phyloP scores from a whole-genome alignment of 768 basidiomycete species.

The Royoungia palumana region DNA sequence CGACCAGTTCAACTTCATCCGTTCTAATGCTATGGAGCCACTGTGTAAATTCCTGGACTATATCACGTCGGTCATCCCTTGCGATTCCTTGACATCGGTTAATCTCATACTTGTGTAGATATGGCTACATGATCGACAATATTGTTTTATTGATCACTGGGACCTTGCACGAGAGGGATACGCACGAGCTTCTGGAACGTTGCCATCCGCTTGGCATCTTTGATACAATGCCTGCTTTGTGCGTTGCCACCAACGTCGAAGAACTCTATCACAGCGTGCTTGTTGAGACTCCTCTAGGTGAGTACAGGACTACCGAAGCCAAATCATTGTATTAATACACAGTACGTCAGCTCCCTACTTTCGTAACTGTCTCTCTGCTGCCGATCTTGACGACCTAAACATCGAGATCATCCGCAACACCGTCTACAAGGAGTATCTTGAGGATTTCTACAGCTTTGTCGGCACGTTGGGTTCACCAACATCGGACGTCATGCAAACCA shows the following conservation, averaged over 20 bases:
- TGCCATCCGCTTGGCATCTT: conserved; percentile 97
- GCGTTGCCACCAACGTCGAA: conserved; percentile 97
- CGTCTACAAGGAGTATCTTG: conserved; percentile 97
- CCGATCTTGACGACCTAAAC: conserved; percentile 97
- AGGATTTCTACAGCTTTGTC: conserved; percentile 91
- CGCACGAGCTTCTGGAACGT: conserved; percentile 91
- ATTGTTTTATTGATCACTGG: conserved; percentile 96
- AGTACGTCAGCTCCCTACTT: conserved; percentile 79
- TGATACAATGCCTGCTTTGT: conserved; percentile 98
- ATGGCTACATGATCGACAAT: conserved; percentile 99
- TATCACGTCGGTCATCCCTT: conserved; percentile 72
- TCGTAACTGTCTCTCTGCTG: conserved; percentile 89
- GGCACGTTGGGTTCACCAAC: conserved; percentile 80
- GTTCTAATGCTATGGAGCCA: conserved; percentile 88
- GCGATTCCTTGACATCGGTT: conserved; percentile 1
- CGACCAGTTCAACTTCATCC: conserved; percentile 94
- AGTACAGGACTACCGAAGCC: conserved; percentile 26
- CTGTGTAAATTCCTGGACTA: conserved; percentile 94
- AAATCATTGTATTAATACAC: conserved; percentile 2
- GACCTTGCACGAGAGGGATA: conserved; percentile 94
- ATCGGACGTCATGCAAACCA: conserved; percentile 85
- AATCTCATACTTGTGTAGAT: conserved; percentile 45
- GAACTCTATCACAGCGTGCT: conserved; percentile 96
- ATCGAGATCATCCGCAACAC: conserved; percentile 99
- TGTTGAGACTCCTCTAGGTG: conserved; percentile 96